These are phyloP conservation scores for Dichomitus squalens DNA, from an alignment of 1,284 basidiomycete genomes.

Conservation along the genomic window DNA sequence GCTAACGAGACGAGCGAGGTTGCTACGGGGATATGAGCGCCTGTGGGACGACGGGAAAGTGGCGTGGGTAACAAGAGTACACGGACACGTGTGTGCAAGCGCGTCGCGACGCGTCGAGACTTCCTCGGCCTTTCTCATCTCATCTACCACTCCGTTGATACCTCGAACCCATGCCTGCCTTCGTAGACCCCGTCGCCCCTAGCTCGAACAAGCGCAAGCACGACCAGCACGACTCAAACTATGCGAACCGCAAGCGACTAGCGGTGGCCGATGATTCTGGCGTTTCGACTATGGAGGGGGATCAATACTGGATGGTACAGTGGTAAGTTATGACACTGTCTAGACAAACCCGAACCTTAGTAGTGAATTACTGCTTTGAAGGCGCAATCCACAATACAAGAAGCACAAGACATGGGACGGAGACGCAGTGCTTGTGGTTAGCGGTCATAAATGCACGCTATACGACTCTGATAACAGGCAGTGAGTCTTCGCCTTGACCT, in stretches of 20 bases:
- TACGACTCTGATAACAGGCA: constrained; percentile 63
- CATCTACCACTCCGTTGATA: not conserved
- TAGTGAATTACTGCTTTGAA: constrained; percentile 27
- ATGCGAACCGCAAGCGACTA: constrained; percentile 37
- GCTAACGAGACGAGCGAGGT: too few species aligned
- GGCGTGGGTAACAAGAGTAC: constrained; percentile 8
- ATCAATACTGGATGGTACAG: constrained; percentile 70
- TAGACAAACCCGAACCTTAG: not conserved
- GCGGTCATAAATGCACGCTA: constrained; percentile 49
- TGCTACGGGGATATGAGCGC: too few species aligned
- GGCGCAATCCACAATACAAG: constrained; percentile 78
- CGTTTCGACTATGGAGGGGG: constrained; percentile 24
- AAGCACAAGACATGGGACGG: constrained; percentile 96
- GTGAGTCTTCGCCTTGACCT: constrained; percentile 44
- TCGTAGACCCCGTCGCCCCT: constrained; percentile 20
- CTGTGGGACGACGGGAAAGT: not conserved
- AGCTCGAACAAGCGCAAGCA: constrained; percentile 32
- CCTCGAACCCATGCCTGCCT: constrained; percentile 26
- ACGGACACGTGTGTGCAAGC: constrained; percentile 18
- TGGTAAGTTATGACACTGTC: constrained; percentile 44
- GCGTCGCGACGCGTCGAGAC: constrained; percentile 21
- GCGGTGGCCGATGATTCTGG: constrained; percentile 29
- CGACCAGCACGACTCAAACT: constrained; percentile 30
- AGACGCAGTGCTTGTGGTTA: constrained; percentile 67
- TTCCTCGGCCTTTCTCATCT: constrained; percentile 1